These are phyloP conservation scores for Heliosperma pusillum DNA, from an alignment of 148 eudicot species.

Conservation along the genomic window DNA sequence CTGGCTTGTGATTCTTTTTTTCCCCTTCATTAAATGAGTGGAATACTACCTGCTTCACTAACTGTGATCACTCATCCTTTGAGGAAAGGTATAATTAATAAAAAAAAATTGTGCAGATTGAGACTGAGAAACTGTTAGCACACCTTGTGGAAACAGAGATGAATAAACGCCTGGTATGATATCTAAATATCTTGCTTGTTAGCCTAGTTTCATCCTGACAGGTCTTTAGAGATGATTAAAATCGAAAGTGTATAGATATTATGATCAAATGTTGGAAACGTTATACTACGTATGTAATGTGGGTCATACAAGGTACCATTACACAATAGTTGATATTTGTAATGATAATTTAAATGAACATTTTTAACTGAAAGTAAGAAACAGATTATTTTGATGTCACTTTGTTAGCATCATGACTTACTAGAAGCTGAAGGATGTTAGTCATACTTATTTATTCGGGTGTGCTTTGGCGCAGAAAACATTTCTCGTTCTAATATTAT, in stretches of 20 bases:
- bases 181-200: neutral
- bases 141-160: slow-evolving; percentile 94
- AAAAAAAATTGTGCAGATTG: slow-evolving; percentile 54
- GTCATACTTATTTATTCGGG: neutral
- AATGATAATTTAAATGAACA: neutral
- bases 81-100: neutral
- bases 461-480: neutral
- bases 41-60: neutral
- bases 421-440: neutral
- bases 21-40: neutral
- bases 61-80: neutral
- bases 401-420: neutral
- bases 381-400: neutral
- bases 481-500: neutral
- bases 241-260: no score
- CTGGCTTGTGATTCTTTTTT: slow-evolving; percentile 17
- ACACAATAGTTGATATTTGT: no score
- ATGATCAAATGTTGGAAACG: no score
- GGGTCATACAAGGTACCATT: no score
- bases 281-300: no score
- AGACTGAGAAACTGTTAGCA: slow-evolving; percentile 89
- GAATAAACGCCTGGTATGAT: slow-evolving; percentile 80
- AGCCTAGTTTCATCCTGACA: neutral
- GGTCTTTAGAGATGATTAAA: neutral
- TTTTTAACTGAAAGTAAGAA: neutral